Base-by-base conservation (phyloP, 305 asterid genomes). In the Withania somnifera region DNA sequence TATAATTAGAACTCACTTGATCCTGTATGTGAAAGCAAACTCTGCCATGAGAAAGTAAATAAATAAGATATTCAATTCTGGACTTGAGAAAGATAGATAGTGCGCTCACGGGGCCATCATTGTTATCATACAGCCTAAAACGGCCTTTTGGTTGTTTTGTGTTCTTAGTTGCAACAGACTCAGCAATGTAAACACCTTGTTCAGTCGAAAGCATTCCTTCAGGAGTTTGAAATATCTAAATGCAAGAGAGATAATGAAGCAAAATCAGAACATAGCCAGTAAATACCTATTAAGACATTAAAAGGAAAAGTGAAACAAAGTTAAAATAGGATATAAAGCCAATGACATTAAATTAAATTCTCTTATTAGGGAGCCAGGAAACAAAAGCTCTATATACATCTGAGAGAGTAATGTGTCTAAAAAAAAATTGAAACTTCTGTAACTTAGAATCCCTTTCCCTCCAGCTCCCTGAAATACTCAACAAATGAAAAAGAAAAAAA, bases 181-280 rank as follows among this genome's bases (percentile, higher is more conserved):
- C 98, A 42, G 98, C 97, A 81, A 97, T 75, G 87, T 93, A 94
- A 89, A 97, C 93, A 84, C 99, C 98, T 88, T 85, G 96, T 91
- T 97, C 99, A 50, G 91, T 92, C n/a, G 98, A 94, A 82, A 97
- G 97, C 89, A 85, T 86, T 86, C 99, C 98, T 82, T 94, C 98
- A 30, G 99, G 97, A 50, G 98, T 97, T 76, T 53, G 91, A 82
- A 92, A 94, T 81, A 97, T 91, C 99, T 97, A 91, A 85, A 89
- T 5, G 45, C 45, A 50, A 50, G 80, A 69, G 78, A 40, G 54
- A 40, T 54, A 20, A 40, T 40, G 78, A 28, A 75, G 45, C 80
- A 75, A 50, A 67, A 28, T 17, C 63, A 75, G 30, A 75, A 75
- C n/a, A 75, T 75, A 75, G 11, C 10, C 47, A 3, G 60, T 26